Evolutionary conservation across 371 early-diverging fungal species (phyloP).

Genomic region (Mortierella sp.): DNA sequence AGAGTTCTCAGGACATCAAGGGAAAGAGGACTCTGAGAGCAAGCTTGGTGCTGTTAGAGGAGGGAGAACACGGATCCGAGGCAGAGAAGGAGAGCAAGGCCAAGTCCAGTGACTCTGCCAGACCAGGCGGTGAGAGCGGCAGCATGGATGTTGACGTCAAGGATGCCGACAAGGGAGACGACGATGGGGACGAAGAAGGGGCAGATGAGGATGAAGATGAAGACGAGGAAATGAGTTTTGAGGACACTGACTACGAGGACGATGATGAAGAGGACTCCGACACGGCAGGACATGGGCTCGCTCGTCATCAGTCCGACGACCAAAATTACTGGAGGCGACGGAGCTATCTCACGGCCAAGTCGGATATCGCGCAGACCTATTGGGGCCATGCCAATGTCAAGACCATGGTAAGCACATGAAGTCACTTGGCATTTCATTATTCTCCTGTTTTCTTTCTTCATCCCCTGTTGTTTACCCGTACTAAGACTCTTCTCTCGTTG

Average conservation of each 20-base stretch:
- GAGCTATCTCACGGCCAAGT: slow-evolving; percentile 28
- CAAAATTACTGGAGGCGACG: slow-evolving; percentile 37
- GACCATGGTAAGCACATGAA: slow-evolving; percentile 53
- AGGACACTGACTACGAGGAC: slow-evolving; percentile 11
- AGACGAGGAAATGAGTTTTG: background rate
- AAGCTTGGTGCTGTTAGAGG: background rate
- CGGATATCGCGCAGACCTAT: slow-evolving; percentile 39
- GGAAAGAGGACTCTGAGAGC: background rate
- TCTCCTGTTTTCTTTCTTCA: slow-evolving; percentile 29
- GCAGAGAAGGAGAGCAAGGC: background rate
- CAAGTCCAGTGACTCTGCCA: background rate
- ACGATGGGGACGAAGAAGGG: slow-evolving; percentile 20
- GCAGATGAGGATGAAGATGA: slow-evolving; percentile 39
- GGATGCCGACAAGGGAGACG: background rate
- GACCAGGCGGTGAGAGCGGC: background rate
- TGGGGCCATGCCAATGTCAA: slow-evolving; percentile 41
- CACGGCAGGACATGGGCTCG: background rate
- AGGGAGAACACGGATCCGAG: background rate
- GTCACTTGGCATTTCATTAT: no score
- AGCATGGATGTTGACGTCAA: background rate
- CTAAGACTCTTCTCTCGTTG: no score
- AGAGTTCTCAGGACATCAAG: background rate
- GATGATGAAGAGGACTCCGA: background rate
- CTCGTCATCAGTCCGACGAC: background rate
- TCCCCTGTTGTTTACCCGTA: no score